Base-by-base conservation (phyloP, 2,329 filamentous ascomycete species). In the Aspergillus uvarum region DNA sequence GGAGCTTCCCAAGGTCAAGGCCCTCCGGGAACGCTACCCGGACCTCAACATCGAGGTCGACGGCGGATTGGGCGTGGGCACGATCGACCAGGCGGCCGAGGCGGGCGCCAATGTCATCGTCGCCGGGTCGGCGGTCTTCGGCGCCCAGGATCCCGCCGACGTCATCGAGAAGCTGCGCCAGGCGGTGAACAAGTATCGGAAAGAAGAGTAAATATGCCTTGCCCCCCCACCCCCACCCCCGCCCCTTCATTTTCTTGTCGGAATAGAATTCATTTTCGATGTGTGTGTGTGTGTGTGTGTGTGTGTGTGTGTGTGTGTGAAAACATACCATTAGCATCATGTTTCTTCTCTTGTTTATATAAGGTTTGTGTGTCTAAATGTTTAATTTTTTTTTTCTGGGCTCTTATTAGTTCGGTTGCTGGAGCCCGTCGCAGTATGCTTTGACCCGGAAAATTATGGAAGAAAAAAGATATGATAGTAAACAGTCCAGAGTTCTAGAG, bases 91-190 rank as follows among this genome's bases (percentile, higher is more conserved):
- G 73, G 95, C 95, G 7, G 95, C 95, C 0, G 92, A 96, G 62
- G 95, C 95, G 0, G 95, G 95, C 35, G 95, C 95, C 58, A 99
- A 99, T 71, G 95, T 99, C 59, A 99, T 99, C 72, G 95, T 99
- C 54, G 94, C 95, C 11, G 95, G 95, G 31, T 96, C 91, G 70
- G 95, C 95, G 47, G 92, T 99, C 7, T 99, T 98, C 77, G 92
- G 93, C 38, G 94, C 95, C 19, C 84, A 92, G 72, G 91, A 96
- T 72, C 95, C 95, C 0, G 85, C 85, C 5, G 89, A 95, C 67
- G 92, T 97, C 24, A 97, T 99, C 72, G 79, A 83, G n/a, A 82
- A 90, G 76, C 79, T 99, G 71, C 85, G 92, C 66, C 86, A 89
- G 61, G 85, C 91, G 2, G 93, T 99, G 3, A 86, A 97, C 56